These are phyloP conservation scores for Pseudogymnoascus sp. DNA, from an alignment of 2,329 filamentous ascomycete species.

Conservation along the genomic window DNA sequence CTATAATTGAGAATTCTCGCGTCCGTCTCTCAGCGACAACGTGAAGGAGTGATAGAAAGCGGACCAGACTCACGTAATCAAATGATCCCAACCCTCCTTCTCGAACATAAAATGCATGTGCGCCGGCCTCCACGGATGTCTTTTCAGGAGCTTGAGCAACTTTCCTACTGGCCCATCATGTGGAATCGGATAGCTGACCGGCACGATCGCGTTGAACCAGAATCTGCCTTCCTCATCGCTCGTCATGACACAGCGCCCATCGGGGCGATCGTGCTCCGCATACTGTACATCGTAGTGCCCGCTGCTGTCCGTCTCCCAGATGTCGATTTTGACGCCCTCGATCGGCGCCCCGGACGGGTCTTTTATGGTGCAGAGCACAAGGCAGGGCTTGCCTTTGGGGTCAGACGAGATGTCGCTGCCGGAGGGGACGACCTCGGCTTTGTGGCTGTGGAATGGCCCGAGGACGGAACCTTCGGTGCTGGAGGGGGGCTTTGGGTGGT, in stretches of 20 bases:
- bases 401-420: slow-evolving; percentile 62
- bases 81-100: slow-evolving; percentile 67
- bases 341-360: slow-evolving; percentile 59
- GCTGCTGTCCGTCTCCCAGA: slow-evolving; percentile 79
- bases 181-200: slow-evolving; percentile 79
- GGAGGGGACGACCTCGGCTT: slow-evolving; percentile 51
- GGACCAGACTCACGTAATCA: slow-evolving; percentile 64
- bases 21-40: neutral
- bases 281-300: slow-evolving; percentile 81
- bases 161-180: slow-evolving; percentile 77
- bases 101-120: slow-evolving; percentile 90
- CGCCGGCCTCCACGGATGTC: slow-evolving; percentile 71
- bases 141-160: slow-evolving; percentile 55
- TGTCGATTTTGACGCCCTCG: slow-evolving; percentile 62
- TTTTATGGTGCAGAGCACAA: slow-evolving; percentile 66
- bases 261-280: slow-evolving; percentile 52
- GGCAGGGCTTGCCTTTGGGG: slow-evolving; percentile 59
- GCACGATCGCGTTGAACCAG: slow-evolving; percentile 79
- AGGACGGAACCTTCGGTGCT: slow-evolving; percentile 74
- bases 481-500: slow-evolving; percentile 67
- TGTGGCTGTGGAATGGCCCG: slow-evolving; percentile 77
- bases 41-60: neutral
- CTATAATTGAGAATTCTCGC: neutral
- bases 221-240: slow-evolving; percentile 67
- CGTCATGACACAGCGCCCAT: slow-evolving; percentile 64